Conservation (phyloP, 257 asterid species). For the Galeopsis tetrahit region DNA sequence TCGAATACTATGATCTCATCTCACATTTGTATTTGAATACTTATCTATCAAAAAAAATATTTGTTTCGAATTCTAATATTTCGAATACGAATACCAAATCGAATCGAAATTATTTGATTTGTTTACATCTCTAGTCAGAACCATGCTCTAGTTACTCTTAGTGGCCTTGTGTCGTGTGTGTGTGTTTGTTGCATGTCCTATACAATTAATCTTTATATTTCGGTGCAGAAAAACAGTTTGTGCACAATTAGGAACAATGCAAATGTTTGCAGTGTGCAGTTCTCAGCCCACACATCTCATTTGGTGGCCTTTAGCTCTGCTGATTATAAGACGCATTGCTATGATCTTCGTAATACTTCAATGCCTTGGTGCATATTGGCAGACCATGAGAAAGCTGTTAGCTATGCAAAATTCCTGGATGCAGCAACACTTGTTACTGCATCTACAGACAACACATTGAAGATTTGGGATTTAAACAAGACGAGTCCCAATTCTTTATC, state of each 20-base stretch:
- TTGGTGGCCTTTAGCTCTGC: conserved; percentile 85
- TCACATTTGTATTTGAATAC: too few relatives aligned
- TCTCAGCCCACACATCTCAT: conserved; percentile 72
- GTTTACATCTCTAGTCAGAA: neutral
- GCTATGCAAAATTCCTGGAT: conserved; percentile 85
- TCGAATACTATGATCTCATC: too few relatives aligned
- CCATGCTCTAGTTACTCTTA: conserved; percentile 13
- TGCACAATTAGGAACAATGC: conserved; percentile 90
- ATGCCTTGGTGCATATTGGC: conserved; percentile 86
- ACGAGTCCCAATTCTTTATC: conserved; percentile 66
- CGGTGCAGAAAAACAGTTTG: conserved; percentile 81
- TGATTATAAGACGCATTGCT: conserved; percentile 88
- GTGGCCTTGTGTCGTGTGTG: neutral
- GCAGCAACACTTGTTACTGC: conserved; percentile 80
- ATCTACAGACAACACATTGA: conserved; percentile 92
- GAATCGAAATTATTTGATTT: too few relatives aligned
- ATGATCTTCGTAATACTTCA: conserved; percentile 81
- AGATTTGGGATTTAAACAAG: conserved; percentile 91
- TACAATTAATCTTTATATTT: conserved; percentile 36
- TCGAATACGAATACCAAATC: too few relatives aligned
- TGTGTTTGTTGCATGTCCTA: neutral
- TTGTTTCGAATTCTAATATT: too few relatives aligned
- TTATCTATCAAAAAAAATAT: too few relatives aligned
- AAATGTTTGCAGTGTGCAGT: conserved; percentile 91
- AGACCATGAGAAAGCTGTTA: conserved; percentile 91